A percentile compares a stretch with the other conserved stretches of the same genome.
These are phyloP conservation scores for Dioscorea dumetorum DNA, from an alignment of 106 monocot genomes.

Conservation along the genomic window DNA sequence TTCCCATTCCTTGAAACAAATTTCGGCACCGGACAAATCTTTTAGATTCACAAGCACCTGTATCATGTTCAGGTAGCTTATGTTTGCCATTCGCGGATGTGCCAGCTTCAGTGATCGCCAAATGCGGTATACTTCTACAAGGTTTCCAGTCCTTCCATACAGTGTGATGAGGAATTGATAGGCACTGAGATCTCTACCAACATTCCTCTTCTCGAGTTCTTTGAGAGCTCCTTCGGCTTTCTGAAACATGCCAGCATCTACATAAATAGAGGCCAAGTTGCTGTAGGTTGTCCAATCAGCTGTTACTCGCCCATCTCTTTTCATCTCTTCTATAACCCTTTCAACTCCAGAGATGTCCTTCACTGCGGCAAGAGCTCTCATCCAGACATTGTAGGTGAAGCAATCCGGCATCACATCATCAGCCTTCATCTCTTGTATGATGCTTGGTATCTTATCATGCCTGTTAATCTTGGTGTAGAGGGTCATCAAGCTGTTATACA, in stretches of 20 bases:
- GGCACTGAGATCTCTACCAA: constrained; percentile 39
- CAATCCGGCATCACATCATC: constrained; percentile 74
- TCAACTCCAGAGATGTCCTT: constrained; percentile 75
- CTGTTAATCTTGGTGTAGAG: constrained; percentile 70
- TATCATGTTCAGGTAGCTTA: constrained; percentile 95
- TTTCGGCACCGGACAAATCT: constrained; percentile 77
- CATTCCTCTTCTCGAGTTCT: constrained; percentile 76
- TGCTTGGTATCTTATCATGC: constrained; percentile 53
- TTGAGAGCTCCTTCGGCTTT: constrained; percentile 85
- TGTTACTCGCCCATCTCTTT: constrained; percentile 81
- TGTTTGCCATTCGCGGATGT: constrained; percentile 61
- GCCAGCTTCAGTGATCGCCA: constrained; percentile 81
- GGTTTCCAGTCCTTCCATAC: constrained; percentile 72
- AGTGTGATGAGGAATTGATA: constrained; percentile 92
- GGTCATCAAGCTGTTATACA: constrained; percentile 95
- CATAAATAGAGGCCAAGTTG: constrained; percentile 92
- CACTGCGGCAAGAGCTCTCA: constrained; percentile 71
- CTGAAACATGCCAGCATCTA: constrained; percentile 58
- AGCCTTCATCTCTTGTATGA: constrained; percentile 91
- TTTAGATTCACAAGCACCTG: constrained; percentile 81
- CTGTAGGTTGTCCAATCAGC: constrained; percentile 95
- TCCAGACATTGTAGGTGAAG: constrained; percentile 96
- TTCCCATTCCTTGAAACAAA: constrained; percentile 95
- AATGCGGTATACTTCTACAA: constrained; percentile 73
- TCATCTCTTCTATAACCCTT: constrained; percentile 93